Base-by-base conservation (phyloP, 225 moss, liverwort and hornwort species). In the Physcomitrellopsis africana region DNA sequence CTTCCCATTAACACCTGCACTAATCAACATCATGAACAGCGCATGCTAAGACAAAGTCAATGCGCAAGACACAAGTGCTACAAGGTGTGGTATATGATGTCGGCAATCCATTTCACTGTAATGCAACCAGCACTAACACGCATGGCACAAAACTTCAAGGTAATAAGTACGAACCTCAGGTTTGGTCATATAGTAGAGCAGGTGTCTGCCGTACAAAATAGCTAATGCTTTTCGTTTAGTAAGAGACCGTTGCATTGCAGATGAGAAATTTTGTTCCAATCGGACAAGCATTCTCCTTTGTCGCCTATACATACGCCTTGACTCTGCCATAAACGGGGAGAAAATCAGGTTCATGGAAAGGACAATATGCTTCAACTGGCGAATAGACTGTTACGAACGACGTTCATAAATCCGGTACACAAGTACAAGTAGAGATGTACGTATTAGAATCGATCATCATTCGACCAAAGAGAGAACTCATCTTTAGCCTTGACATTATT, bases 1-100 rank as follows among this genome's bases (percentile, higher is more conserved):
- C 97, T 88, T 80, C 97, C 97, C 88, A 97, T 82, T 45, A 86
- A 76, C 65, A 94, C 97, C 97, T 97, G 87, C 47, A 53, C 68
- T 80, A 10, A 47, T 49, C 66, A 74, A 16, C 46, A 10, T 72
- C 45, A 18, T 37, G 11, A 23, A 7, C 16, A 47, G 68, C 61
- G 74, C 18, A 17, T 49, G 41, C 62, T 12, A 78, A 74, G 67
- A 60, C 27, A 27, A 27, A 82, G 23, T 41, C 61, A 56, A 74
- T n/a, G 57, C 4, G 18, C 63, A 51, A 65, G 29, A 63, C 63
- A 65, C 22, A 47, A 9, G n/a, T 14, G 46, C 3, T 65, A 49
- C 12, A 51, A 17, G 29, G 9, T 54, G 41, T 41, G 16, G 8
- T 45, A 45, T 59, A 23, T 22, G 54, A 68, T 44, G n/a, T 43